These are phyloP conservation scores for Noccaea caerulescens DNA, from an alignment of 345 rosid genomes.

Conservation along the genomic window DNA sequence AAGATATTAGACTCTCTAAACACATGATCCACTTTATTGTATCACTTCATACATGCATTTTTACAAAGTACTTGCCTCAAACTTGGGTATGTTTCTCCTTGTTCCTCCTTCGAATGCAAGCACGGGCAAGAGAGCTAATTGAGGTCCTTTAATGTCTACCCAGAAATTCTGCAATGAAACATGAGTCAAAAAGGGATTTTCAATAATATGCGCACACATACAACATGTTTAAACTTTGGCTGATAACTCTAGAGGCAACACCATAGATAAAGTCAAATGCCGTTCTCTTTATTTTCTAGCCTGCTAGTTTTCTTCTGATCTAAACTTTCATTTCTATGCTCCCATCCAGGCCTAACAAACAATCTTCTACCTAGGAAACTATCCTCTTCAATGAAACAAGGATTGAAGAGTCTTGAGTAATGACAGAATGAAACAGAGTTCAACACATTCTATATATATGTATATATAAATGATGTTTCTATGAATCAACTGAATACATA, in stretches of 20 bases:
- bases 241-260: too few species aligned
- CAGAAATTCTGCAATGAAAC: slow-evolving; percentile 59
- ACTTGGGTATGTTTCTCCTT: slow-evolving; percentile 66
- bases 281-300: too few species aligned
- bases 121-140: slow-evolving; percentile 63
- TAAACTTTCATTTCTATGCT: too few species aligned
- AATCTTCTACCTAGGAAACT: too few species aligned
- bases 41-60: background rate
- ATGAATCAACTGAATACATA: background rate
- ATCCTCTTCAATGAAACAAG: background rate
- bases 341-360: too few species aligned
- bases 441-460: background rate
- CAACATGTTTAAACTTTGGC: too few species aligned
- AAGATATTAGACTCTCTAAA: too few species aligned
- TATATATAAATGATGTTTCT: background rate
- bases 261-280: too few species aligned
- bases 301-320: too few species aligned
- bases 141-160: slow-evolving; percentile 81
- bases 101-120: slow-evolving; percentile 52
- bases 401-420: background rate
- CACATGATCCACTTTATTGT: too few species aligned
- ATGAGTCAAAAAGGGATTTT: too few species aligned
- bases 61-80: slow-evolving; percentile 52
- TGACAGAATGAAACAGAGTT: background rate
- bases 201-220: too few species aligned